Conservation (phyloP, 306 rosid species). For the Cucumis hystrix region DNA sequence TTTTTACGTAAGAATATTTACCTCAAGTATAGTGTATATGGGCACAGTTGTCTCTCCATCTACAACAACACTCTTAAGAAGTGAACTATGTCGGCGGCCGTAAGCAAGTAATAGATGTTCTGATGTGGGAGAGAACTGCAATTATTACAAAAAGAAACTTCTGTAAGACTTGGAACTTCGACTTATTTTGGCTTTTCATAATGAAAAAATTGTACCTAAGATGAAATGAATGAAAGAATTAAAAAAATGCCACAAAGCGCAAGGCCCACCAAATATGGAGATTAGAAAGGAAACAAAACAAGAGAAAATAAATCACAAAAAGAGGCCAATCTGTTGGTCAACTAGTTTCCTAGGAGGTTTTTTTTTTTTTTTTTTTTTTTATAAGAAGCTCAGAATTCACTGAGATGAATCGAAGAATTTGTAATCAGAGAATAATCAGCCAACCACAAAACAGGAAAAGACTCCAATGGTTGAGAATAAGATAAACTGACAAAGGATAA, state of each 20-base stretch:
- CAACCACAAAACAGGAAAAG: background rate
- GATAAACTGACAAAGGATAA: background rate
- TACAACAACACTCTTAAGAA: conserved; percentile 72
- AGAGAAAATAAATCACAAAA: background rate
- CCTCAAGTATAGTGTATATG: conserved; percentile 95
- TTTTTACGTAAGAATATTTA: conserved; percentile 2
- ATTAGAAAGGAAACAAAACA: background rate
- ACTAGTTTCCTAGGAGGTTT: background rate
- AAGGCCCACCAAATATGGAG: background rate
- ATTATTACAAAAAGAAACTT: conserved; percentile 3
- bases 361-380: too few relatives aligned
- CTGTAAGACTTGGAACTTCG: background rate
- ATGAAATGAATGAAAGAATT: background rate
- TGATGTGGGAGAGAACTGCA: conserved; percentile 52
- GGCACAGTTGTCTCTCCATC: conserved; percentile 95
- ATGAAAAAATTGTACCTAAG: background rate
- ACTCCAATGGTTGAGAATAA: background rate
- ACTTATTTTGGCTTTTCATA: background rate
- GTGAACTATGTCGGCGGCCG: conserved; percentile 52
- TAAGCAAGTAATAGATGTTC: conserved; percentile 54
- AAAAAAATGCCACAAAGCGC: background rate
- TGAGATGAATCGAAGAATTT: background rate
- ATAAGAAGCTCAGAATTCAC: background rate
- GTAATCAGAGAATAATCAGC: background rate
- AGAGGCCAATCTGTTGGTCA: background rate